Conservation (phyloP, 371 early-diverging fungal species). For the Rhizopus arrhizus region DNA sequence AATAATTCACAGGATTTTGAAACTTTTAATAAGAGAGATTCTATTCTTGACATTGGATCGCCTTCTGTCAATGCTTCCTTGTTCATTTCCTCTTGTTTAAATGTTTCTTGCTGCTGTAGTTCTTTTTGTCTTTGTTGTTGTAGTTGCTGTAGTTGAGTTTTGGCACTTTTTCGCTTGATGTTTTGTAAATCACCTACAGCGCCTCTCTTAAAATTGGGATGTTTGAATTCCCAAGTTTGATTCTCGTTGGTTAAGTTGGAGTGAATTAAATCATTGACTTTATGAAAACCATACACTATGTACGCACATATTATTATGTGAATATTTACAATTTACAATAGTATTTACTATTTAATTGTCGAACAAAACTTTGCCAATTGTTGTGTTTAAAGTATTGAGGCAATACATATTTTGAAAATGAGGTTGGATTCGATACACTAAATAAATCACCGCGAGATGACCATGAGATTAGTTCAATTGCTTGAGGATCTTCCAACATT, state of each 20-base stretch:
- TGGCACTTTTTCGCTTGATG: constrained; percentile 67
- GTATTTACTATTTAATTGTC: constrained; percentile 76
- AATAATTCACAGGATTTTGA: constrained; percentile 26
- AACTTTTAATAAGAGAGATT: constrained; percentile 26
- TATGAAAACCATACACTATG: constrained; percentile 61
- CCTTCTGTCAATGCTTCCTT: background rate
- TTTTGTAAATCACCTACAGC: constrained; percentile 57
- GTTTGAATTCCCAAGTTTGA: constrained; percentile 75
- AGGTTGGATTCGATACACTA: constrained; percentile 63
- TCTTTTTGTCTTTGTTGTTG: constrained; percentile 12
- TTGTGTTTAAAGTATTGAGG: constrained; percentile 86
- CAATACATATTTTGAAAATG: constrained; percentile 59
- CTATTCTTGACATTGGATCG: constrained; percentile 17
- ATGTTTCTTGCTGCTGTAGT: constrained; percentile 13
- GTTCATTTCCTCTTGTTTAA: background rate
- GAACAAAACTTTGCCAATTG: constrained; percentile 84
- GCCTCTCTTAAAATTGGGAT: constrained; percentile 66
- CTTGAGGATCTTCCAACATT: constrained; percentile 65
- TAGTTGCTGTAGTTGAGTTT: constrained; percentile 28
- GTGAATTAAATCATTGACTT: constrained; percentile 69
- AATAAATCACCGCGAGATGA: constrained; percentile 64
- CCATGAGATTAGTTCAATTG: constrained; percentile 63
- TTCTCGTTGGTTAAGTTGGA: constrained; percentile 58
- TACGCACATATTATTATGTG: background rate
- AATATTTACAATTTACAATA: background rate